Conservation (phyloP, 75 land plant species). For the Pinus albicaulis region DNA sequence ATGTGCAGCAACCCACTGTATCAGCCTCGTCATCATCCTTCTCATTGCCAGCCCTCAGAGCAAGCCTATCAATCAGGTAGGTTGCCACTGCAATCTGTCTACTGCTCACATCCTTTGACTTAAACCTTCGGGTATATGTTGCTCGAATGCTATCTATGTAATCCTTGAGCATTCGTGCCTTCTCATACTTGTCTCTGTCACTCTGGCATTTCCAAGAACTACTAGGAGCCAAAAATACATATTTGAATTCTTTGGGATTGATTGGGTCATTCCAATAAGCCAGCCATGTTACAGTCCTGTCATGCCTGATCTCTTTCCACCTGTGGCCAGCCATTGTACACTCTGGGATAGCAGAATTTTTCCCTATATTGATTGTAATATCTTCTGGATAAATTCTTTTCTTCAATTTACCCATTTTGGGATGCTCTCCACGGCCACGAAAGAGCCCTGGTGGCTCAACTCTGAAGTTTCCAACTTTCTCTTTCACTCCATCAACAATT, state of each 20-base stretch:
- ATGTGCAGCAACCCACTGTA: slow-evolving; percentile 96
- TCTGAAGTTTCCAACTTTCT: slow-evolving; percentile 97
- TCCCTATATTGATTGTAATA: slow-evolving; percentile 92
- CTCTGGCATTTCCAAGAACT: slow-evolving; percentile 94
- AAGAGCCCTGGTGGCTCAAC: slow-evolving; percentile 98
- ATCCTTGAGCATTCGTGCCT: slow-evolving; percentile 79
- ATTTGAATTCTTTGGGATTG: slow-evolving; percentile 84
- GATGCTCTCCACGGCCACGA: slow-evolving; percentile 98
- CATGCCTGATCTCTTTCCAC: slow-evolving; percentile 93
- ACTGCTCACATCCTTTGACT: slow-evolving; percentile 51
- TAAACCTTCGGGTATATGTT: slow-evolving; percentile 75
- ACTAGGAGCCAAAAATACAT: slow-evolving; percentile 92
- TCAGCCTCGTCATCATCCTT: slow-evolving; percentile 99
- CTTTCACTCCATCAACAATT: slow-evolving; percentile 92
- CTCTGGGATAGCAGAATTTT: slow-evolving; percentile 84
- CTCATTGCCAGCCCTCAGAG: slow-evolving; percentile 98
- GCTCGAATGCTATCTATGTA: slow-evolving; percentile 72
- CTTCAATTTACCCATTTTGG: slow-evolving; percentile 48
- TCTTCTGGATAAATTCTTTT: slow-evolving; percentile 66
- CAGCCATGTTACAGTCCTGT: slow-evolving; percentile 94
- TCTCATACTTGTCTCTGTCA: slow-evolving; percentile 97
- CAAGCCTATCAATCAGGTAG: slow-evolving; percentile 91
- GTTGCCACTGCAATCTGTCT: slow-evolving; percentile 95
- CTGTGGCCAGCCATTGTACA: slow-evolving; percentile 97
- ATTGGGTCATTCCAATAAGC: slow-evolving; percentile 99